These are phyloP conservation scores for Botrytis medusae DNA, from an alignment of 2,329 filamentous ascomycete species.

Conservation along the genomic window DNA sequence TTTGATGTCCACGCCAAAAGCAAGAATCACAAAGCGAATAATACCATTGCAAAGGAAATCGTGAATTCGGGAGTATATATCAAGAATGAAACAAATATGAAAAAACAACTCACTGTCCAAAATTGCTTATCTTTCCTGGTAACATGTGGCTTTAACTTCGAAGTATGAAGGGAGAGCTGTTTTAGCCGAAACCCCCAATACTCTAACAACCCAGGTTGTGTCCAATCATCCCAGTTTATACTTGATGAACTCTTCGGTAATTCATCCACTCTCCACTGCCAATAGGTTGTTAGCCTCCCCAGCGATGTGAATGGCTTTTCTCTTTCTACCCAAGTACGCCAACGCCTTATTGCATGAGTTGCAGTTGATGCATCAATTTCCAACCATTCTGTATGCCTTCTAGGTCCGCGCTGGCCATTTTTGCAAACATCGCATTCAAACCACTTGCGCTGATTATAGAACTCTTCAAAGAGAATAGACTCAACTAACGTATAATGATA, in stretches of 20 bases:
- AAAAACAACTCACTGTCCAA: neutral
- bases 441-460: conserved; percentile 24
- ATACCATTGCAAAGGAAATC: neutral
- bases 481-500: conserved; percentile 25
- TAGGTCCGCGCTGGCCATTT: neutral
- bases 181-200: neutral
- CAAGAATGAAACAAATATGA: neutral
- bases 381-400: conserved; percentile 29
- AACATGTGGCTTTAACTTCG: neutral
- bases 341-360: conserved; percentile 22
- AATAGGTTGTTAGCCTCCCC: conserved; percentile 24
- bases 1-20: neutral
- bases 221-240: conserved; percentile 28
- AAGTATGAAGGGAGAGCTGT: neutral
- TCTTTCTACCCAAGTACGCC: conserved; percentile 26
- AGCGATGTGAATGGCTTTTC: conserved; percentile 22
- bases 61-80: neutral
- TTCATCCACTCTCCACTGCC: conserved; percentile 26
- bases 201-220: neutral
- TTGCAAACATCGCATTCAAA: conserved; percentile 16
- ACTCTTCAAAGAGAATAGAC: conserved; percentile 22
- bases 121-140: conserved; percentile 11
- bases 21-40: neutral
- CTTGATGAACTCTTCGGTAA: conserved; percentile 17
- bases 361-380: conserved; percentile 21